phyloP scores from a whole-genome alignment of 108 stramenopile species.

The Craspedostauros australis region DNA sequence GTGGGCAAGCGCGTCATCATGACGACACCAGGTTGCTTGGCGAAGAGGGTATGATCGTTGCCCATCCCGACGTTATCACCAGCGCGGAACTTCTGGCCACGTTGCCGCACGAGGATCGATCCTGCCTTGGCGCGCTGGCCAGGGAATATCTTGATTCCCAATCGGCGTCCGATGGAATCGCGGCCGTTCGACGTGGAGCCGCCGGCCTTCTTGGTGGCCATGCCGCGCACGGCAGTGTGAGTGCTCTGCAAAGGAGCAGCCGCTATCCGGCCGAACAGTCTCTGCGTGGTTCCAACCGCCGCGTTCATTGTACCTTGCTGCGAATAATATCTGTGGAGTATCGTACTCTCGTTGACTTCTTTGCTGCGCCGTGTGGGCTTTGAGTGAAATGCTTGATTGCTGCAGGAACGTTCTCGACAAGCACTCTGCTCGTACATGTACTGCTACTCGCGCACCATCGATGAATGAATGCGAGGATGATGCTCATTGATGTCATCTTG shows the following conservation, averaged over 20 bases:
- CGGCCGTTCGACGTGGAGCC: constrained; percentile 94
- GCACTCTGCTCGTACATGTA: too few relatives aligned
- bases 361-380: too few relatives aligned
- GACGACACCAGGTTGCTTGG: constrained; percentile 70
- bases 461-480: too few relatives aligned
- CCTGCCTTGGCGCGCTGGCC: constrained; percentile 74
- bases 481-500: too few relatives aligned
- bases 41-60: constrained; percentile 94
- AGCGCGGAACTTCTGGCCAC: constrained; percentile 84
- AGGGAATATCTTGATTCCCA: constrained; percentile 92
- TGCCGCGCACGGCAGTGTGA: constrained; percentile 14
- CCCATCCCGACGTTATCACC: constrained; percentile 92
- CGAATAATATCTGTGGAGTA: too few relatives aligned
- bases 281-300: background rate
- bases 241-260: background rate
- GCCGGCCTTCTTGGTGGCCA: constrained; percentile 94
- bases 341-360: too few relatives aligned
- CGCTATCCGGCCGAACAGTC: background rate
- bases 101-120: constrained; percentile 93
- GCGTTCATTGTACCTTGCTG: too few relatives aligned
- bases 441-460: too few relatives aligned
- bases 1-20: constrained; percentile 58
- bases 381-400: too few relatives aligned
- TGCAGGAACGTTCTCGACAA: too few relatives aligned
- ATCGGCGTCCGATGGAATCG: constrained; percentile 89